Base-by-base conservation (phyloP, 202 grass and related monocot genomes). In the Tripidium arundinaceum region DNA sequence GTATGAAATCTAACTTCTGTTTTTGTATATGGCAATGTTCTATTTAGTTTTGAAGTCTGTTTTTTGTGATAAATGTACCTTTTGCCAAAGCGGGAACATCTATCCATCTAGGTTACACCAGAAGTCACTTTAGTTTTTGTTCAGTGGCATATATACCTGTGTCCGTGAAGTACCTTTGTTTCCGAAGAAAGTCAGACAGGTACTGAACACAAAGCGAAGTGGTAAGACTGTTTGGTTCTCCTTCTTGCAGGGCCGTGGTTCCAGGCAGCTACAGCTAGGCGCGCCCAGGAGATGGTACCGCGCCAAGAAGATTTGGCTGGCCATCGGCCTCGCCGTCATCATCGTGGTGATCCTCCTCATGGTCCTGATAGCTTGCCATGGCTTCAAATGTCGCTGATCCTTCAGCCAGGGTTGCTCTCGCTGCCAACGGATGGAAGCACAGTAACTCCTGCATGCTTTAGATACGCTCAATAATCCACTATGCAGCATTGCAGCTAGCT, bases 381-480 rank as follows among this genome's bases (percentile, higher is more conserved):
- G 70, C 47, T 73, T 73, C 70, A 54, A 54, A 36, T 54, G 69
- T 29, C 14, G 27, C 68, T 71, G 68, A 47, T 27, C 39, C 66
- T 10, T 27, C 2, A 67, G 67, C 14, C 15, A 29, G 21, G 21
- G 21, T 15, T 69, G 22, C 66, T 69, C 66, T 69, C 19, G 21
- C 11, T 42, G 65, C 38, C 21, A 11, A 42, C 5, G 5, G 37
- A 41, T 25, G 65, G 11, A 41, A 43, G n/a, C n/a, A 26, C 21
- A 68, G 8, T 10, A 42, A 3, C 65, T 68, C 37, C 10, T 41
- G 37, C 36, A 14, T 25, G 65, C 2, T 8, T 25, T 41, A 19
- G 38, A 68, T 68, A 3, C 11, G 58, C 58, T 60, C 65, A 41
- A 6, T 7, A 22, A 24, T 41, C n/a, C n/a, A 25, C 37, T 25